Evolutionary conservation across 1,284 basidiomycete genomes (phyloP), one percentile per base, ranked within the genome.

Genomic region (Amylostereum areolatum): DNA sequence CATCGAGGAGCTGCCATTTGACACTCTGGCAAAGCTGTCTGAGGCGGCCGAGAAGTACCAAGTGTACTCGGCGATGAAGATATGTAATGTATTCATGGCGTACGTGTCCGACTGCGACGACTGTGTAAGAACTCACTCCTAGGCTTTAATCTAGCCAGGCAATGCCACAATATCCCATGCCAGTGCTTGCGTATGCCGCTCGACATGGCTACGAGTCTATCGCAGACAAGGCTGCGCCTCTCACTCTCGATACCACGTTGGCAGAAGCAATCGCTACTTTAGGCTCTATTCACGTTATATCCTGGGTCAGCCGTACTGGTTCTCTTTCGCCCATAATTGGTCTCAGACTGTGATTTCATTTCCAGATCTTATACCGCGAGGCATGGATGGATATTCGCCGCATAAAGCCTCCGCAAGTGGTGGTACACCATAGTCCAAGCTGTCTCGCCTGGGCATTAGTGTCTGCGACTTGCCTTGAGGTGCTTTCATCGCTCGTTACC

Each of bases 1-100:
- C 27, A 34, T 52, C 27, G 37, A 27, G 12, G 44, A 33, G 31
- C 3, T 47, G 11, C 12, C 34, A 4, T 40, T 37, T 18, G 18
- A 43, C 4, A 35, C 29, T 3, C 30, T 54, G 12, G 43, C 43
- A 2, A 12, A 18, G 30, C 32, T 54, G 11, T 46, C 53, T 7
- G 53, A 54, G 29, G 53, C 50, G 3, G 50, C 50, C 7, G 53
- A 54, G 45, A 54, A 54, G 42, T 54, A 54, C 42, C 30, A 39
- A 11, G 50, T 54, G 3, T 54, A 30, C 36, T 31, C 47, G 3
- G 53, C 50, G 2, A 46, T 52, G 33, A 47, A 49, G 36, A 43
- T 49, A 0, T 54, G 53, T 36, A 51, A 49, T 25, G 12, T 49
- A 9, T 24, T 36, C 3, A 51, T 54, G 53, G 32, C 33, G 53